Evolutionary conservation across 1,139 yeast species (phyloP), one percentile per base, ranked within the genome.

Genomic region (Scheffersomyces parashehatae): DNA sequence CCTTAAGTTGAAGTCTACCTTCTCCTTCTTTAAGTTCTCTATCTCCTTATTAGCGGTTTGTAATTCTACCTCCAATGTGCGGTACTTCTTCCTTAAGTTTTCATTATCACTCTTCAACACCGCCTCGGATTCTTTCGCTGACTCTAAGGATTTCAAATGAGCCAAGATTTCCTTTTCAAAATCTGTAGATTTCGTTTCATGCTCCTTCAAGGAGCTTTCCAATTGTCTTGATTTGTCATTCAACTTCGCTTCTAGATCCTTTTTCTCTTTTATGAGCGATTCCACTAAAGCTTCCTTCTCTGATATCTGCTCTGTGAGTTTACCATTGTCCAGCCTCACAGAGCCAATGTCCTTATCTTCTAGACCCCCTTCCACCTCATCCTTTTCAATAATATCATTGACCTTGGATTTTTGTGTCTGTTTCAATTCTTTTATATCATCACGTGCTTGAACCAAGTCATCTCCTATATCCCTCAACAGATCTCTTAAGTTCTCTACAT

Each of bases 391-490:
- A 9, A 20, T 4, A n/a, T 16, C 37, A 13, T 32, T 9, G 9
- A 39, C n/a, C 4, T 11, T n/a, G 9, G 28, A 24, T 12, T 8
- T 14, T 8, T 26, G 39, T 39, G 3, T 33, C 37, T n/a, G 40
- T 43, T 53, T 58, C 43, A 58, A 52, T 12, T 51, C 56, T 43
- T 68, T 66, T 14, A 69, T 47, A 44, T 70, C 54, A 34, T 77
- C 83, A 47, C 72, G 72, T 0, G 82, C 73, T 1, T 71, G 67
- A 0, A 88, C 95, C 24, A 88, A 69, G 40, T 88, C 95, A 54
- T 85, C 79, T 1, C 96, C 96, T 15, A 89, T 75, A 40, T 79
- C 81, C 51, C 77, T 78, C 39, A 89, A 64, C 86, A 83, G 85
- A 45, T 88, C 96, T 50, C 84, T 77, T 42, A 86, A 72, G 39